A percentile compares a stretch with the other conserved stretches of the same genome.
These are phyloP conservation scores for Tephrocybe sp. DNA, from an alignment of 768 basidiomycete species.

Conservation along the genomic window DNA sequence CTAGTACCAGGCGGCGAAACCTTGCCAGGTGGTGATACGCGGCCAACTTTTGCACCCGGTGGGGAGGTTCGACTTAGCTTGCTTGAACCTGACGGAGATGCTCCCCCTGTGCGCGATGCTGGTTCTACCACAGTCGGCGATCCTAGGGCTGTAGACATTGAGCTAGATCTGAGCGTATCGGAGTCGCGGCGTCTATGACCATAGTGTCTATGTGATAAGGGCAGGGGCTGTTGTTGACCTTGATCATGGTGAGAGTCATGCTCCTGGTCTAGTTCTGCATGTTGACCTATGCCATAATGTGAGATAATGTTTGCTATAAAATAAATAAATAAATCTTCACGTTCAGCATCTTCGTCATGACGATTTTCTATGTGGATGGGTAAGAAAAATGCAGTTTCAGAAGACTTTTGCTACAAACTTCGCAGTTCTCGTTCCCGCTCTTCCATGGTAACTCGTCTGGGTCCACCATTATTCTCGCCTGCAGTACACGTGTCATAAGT, in stretches of 20 bases:
- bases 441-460: conserved; percentile 35
- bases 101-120: conserved; percentile 8
- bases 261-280: conserved; percentile 18
- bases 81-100: conserved; percentile 12
- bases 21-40: conserved; percentile 18
- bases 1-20: conserved; percentile 17
- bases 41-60: conserved; percentile 13
- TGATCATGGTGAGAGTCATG: conserved; percentile 12
- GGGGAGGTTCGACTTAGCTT: conserved; percentile 17
- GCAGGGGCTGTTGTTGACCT: conserved; percentile 27
- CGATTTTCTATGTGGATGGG: conserved; percentile 30
- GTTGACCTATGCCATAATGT: conserved; percentile 16
- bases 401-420: conserved; percentile 5
- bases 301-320: too few relatives aligned
- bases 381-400: not conserved
- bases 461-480: conserved; percentile 28
- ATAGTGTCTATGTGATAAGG: conserved; percentile 39
- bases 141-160: conserved; percentile 31
- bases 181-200: conserved; percentile 71
- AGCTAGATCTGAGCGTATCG: conserved; percentile 62
- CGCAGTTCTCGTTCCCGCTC: conserved; percentile 34
- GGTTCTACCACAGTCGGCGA: conserved; percentile 57
- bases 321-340: conserved; percentile 19
- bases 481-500: conserved; percentile 9
- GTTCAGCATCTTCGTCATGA: conserved; percentile 40